Evolutionary conservation across 23 red algal genomes (phyloP).

Genomic region (Pyropia yezoensis): DNA sequence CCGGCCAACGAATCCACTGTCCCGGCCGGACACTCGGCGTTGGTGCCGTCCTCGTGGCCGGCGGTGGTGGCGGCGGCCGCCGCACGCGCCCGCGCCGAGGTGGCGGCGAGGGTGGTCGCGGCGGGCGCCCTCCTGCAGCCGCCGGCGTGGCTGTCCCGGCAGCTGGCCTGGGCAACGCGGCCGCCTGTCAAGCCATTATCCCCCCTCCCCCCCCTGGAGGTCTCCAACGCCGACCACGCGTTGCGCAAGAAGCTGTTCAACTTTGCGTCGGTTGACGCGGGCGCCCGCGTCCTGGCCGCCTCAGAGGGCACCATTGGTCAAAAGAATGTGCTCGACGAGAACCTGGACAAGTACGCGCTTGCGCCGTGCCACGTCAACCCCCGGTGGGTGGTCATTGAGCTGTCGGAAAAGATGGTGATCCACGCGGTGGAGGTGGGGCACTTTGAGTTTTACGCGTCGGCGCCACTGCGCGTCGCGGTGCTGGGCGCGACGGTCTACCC

Average conservation of each 20-base stretch:
- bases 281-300: slow-evolving; percentile 52
- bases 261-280: slow-evolving; percentile 74
- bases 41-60: too few relatives aligned
- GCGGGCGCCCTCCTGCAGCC: too few relatives aligned
- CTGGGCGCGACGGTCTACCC: slow-evolving; percentile 58
- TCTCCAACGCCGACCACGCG: too few relatives aligned
- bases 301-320: slow-evolving; percentile 43
- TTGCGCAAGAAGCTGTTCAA: slow-evolving; percentile 32
- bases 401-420: slow-evolving; percentile 76
- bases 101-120: too few relatives aligned
- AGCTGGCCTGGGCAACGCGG: too few relatives aligned
- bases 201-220: too few relatives aligned
- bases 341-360: slow-evolving; percentile 71
- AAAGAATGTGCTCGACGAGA: slow-evolving; percentile 52
- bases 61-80: too few relatives aligned
- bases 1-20: too few relatives aligned
- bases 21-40: too few relatives aligned
- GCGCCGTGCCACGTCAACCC: slow-evolving; percentile 38
- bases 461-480: slow-evolving; percentile 31
- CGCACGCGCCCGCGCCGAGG: too few relatives aligned
- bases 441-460: slow-evolving; percentile 79
- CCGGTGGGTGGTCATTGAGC: slow-evolving; percentile 79
- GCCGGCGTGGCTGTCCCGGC: too few relatives aligned
- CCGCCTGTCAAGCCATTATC: too few relatives aligned
- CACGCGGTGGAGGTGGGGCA: slow-evolving; percentile 55